Conservation (phyloP, 2,329 filamentous ascomycete species). For the Tolypocladium album region DNA sequence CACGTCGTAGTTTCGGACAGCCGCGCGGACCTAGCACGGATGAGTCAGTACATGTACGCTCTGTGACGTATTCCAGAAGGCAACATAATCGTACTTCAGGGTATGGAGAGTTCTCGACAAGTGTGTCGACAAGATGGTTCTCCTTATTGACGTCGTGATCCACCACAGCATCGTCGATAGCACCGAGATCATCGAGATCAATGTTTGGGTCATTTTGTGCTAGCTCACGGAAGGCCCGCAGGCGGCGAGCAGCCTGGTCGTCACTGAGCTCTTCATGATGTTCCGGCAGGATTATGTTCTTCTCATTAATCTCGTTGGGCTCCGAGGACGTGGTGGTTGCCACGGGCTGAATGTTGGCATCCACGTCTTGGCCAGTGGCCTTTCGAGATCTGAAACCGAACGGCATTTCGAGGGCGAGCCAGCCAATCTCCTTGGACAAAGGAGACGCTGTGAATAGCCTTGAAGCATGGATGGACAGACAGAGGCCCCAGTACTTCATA, state of each 20-base stretch:
- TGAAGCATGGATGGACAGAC: not conserved
- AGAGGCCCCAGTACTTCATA: not conserved
- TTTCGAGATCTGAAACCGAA: not conserved
- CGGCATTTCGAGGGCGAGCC: not conserved
- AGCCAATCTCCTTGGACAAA: not conserved
- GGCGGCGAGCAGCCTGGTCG: not conserved
- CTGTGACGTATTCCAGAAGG: not conserved
- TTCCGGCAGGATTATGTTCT: not conserved
- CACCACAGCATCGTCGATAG: not conserved
- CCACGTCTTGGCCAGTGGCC: not conserved
- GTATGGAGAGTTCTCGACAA: not conserved
- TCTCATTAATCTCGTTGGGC: not conserved
- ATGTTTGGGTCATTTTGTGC: not conserved
- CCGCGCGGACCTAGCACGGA: conserved; percentile 9
- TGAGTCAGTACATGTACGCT: not conserved
- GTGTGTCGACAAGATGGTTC: not conserved
- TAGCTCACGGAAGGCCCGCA: not conserved
- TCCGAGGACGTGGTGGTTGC: not conserved
- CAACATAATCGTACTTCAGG: not conserved
- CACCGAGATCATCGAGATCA: not conserved
- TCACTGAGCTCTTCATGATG: not conserved
- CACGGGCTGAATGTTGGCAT: not conserved
- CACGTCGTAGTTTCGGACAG: conserved; percentile 32
- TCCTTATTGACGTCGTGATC: not conserved
- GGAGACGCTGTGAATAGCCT: not conserved